phyloP scores from a whole-genome alignment of 2,329 filamentous ascomycete genomes.

The Fusarium sp. region DNA sequence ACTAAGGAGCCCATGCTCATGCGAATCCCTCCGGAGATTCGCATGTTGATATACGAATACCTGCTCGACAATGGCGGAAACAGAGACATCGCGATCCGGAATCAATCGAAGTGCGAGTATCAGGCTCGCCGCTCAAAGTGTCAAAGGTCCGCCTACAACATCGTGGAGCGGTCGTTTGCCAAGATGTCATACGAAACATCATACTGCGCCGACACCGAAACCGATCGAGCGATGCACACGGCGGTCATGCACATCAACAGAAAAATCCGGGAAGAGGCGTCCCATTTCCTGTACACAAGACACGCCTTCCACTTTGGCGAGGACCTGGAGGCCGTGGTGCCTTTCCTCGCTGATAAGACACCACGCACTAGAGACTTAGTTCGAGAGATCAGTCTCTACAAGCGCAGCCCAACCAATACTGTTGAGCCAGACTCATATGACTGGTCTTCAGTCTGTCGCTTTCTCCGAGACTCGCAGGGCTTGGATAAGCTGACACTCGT shows the following conservation, averaged over 20 bases:
- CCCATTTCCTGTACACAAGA: constrained; percentile 65
- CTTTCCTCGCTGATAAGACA: constrained; percentile 70
- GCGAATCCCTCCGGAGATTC: constrained; percentile 56
- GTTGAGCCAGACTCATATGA: constrained; percentile 56
- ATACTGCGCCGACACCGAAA: constrained; percentile 53
- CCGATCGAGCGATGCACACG: constrained; percentile 52
- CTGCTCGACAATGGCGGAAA: constrained; percentile 57
- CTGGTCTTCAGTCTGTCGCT: constrained; percentile 66
- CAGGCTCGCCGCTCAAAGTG: constrained; percentile 25
- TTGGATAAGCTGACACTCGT: constrained; percentile 61
- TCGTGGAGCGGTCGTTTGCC: constrained; percentile 55
- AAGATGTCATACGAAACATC: constrained; percentile 64
- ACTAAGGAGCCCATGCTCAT: constrained; percentile 44
- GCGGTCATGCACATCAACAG: constrained; percentile 60
- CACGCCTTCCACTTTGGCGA: constrained; percentile 71
- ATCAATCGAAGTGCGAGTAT: constrained; percentile 46
- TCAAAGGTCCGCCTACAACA: constrained; percentile 54
- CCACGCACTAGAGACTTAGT: constrained; percentile 60
- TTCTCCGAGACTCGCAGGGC: constrained; percentile 53
- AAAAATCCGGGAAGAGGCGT: constrained; percentile 66
- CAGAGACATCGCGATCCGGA: constrained; percentile 55
- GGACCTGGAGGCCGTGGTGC: constrained; percentile 69
- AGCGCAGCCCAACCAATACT: constrained; percentile 62
- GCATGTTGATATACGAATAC: constrained; percentile 57
- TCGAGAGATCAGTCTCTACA: constrained; percentile 64